These are phyloP conservation scores for Diplogelasinospora grovesii DNA, from an alignment of 495 filamentous ascomycete species.

Conservation along the genomic window DNA sequence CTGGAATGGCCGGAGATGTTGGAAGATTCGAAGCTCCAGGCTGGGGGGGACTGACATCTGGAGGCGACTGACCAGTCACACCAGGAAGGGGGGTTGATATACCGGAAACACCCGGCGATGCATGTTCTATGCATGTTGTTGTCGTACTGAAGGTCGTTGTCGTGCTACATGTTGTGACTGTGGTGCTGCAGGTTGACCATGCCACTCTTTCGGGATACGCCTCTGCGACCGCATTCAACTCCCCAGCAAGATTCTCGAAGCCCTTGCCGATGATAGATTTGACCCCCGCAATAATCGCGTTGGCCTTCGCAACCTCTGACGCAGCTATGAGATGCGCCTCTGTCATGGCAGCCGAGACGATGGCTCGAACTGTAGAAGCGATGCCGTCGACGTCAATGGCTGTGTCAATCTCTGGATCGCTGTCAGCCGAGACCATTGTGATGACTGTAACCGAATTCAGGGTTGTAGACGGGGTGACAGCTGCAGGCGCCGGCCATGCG, in stretches of 20 bases:
- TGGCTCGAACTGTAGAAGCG: constrained; percentile 11
- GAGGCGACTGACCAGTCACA: no score
- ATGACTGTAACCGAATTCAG: not conserved
- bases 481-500: constrained; percentile 9
- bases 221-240: constrained; percentile 8
- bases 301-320: constrained; percentile 11
- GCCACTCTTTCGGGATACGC: constrained; percentile 9
- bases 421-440: not conserved
- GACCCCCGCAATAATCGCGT: constrained; percentile 13
- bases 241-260: constrained; percentile 6
- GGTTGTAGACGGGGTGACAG: no score
- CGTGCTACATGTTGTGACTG: constrained; percentile 12
- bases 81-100: no score
- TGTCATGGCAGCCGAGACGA: constrained; percentile 13
- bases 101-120: no score
- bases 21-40: no score
- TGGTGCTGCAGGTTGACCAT: constrained; percentile 13
- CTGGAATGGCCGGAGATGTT: no score
- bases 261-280: constrained; percentile 8
- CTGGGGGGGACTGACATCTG: no score
- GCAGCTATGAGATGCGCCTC: constrained; percentile 13
- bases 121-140: constrained; percentile 4
- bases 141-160: constrained; percentile 11
- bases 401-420: not conserved
- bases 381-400: constrained; percentile 10